Evolutionary conservation across 768 basidiomycete genomes (phyloP), one percentile per base, ranked within the genome.

Genomic region (Porpolomopsis calyptriformis): DNA sequence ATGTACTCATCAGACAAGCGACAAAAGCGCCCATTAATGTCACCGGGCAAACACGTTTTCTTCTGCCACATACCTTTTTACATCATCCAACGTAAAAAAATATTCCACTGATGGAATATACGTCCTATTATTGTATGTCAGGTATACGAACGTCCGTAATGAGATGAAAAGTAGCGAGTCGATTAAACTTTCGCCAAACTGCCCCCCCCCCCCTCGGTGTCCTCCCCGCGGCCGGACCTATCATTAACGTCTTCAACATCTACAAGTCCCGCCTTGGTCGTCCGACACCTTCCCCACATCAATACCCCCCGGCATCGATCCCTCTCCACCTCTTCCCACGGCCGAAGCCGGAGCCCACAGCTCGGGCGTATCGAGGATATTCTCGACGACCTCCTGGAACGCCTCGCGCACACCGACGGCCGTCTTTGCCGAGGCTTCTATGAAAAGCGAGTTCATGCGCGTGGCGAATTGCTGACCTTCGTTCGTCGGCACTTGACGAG

Each of bases 401-500:
- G 82, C 79, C 37, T 89, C 86, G 24, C 70, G 72, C 4, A 97
- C 92, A 12, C 85, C 83, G 0, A 86, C 70, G 6, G 82, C 77
- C 0, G 89, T 96, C 77, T 97, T 97, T 0, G 94, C 94, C 0
- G 84, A 88, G 1, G 89, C 82, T 66, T 98, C 94, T 35, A 97
- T 69, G 64, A 98, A 98, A 37, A 91, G 67, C 16, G 82, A 85
- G 14, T 77, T 76, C 74, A 90, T 89, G 25, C 85, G 75, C 20
- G 69, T 67, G 0, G 94, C 94, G 53, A 94, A 97, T 1, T 73
- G 72, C 48, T 78, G 66, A 1, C 80, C 94, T 57, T 97, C 91
- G 0, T 74, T 64, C 4, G 77, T 79, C 0, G 86, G 61, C 2
- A 99, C 93, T 60, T 91, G 84, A 2, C 94, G 77, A 8, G 87